Evolutionary conservation across 371 early-diverging fungal species (phyloP), one percentile per base, ranked within the genome.

Genomic region (Entomophthora muscae): DNA sequence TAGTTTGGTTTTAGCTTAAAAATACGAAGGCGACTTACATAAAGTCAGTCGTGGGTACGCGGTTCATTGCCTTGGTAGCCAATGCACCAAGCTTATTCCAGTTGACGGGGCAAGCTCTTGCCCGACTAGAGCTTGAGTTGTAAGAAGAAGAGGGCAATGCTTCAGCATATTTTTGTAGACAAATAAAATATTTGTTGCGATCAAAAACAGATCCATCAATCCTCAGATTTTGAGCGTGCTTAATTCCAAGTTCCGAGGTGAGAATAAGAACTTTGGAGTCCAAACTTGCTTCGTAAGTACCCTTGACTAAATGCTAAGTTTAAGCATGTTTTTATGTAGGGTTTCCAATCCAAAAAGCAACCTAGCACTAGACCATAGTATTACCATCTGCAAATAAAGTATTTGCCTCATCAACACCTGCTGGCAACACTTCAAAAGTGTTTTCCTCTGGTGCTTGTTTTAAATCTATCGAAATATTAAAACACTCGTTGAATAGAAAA

Each of bases 221-320:
- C 23, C 80, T 78, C 69, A 92, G 72, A 53, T 82, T 81, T 60
- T 83, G 81, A 2, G 87, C 85, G 63, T 87, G 88, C 70, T 88
- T 81, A 7, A 81, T 79, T 54, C 83, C 81, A 26, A 92, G 65
- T 63, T 86, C 88, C 0, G 91, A 85, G 0, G 89, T 78, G 27
- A 82, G 60, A 3, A 83, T 76, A 23, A 93, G 72, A 1, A 91
- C 70, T 29, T 78, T 75, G 7, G 92, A 83, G 76, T 95, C 95
- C 53, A 93, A 76, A 0, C 87, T 79, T 22, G 93, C 95, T 75
- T 95, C 95, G n/a, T 85, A 81, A 0, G 90, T 80, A 57, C 79
- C 80, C 27, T 69, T 72, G 10, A 89, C 90, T 83, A 66, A 42
- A n/a, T n/a, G n/a, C 42, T 54, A 28, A 51, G 31, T 17, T 51